These are phyloP conservation scores for Penicillium manginii DNA, from an alignment of 495 filamentous ascomycete species.

Conservation along the genomic window DNA sequence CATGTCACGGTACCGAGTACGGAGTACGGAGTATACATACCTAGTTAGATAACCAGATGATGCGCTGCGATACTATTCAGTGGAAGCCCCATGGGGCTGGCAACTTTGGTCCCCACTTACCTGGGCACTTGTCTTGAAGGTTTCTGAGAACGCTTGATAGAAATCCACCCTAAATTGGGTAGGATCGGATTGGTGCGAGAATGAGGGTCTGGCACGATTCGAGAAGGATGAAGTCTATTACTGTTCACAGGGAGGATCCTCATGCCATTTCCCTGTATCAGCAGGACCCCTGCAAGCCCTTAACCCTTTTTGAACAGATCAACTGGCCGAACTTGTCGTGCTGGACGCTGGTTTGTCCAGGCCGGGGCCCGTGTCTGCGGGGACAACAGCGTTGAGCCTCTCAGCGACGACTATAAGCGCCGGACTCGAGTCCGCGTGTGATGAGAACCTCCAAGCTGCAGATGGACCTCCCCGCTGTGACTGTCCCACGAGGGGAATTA, in stretches of 20 bases:
- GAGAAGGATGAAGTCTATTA: constrained; percentile 2
- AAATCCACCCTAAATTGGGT: not conserved
- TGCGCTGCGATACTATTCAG: not conserved
- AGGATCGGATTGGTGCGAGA: not conserved
- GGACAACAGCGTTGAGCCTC: constrained; percentile 23
- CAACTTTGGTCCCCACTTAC: not conserved
- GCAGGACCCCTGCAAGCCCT: constrained; percentile 8
- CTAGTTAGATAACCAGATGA: not conserved
- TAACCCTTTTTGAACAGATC: not conserved
- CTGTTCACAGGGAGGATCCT: not conserved
- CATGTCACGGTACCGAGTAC: too few relatives aligned
- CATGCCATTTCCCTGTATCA: not conserved
- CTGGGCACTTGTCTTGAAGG: too few relatives aligned
- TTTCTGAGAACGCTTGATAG: too few relatives aligned
- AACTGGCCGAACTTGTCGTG: not conserved
- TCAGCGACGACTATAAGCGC: constrained; percentile 34
- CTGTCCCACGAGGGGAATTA: not conserved
- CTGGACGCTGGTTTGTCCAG: constrained; percentile 16
- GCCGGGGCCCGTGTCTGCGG: constrained; percentile 19
- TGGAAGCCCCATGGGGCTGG: not conserved
- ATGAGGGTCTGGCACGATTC: not conserved
- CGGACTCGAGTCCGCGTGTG: constrained; percentile 28
- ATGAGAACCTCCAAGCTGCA: constrained; percentile 32
- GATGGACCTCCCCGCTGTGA: constrained; percentile 24
- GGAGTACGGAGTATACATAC: too few relatives aligned